Evolutionary conservation across 2,329 filamentous ascomycete genomes (phyloP).

Genomic region (Alternaria angustiovoidea): DNA sequence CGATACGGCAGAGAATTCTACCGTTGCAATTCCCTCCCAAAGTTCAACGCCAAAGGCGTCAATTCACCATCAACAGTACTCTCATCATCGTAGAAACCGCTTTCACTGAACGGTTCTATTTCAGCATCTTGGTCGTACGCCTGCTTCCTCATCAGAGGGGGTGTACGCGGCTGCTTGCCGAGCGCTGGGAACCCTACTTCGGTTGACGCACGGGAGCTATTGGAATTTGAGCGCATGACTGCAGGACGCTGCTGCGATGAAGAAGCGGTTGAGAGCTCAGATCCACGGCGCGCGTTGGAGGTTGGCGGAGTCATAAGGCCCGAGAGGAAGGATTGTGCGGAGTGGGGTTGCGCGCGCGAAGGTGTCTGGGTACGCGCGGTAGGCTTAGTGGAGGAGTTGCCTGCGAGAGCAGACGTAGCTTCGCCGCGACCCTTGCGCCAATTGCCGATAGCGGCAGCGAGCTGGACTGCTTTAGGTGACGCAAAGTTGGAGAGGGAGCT

Average conservation of each 20-base stretch:
- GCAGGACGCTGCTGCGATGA: conserved; percentile 29
- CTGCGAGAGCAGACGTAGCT: conserved; percentile 57
- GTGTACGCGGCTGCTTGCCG: conserved; percentile 54
- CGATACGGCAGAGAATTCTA: background rate
- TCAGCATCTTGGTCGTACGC: conserved; percentile 69
- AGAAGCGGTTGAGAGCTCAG: conserved; percentile 54
- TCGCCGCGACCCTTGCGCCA: conserved; percentile 76
- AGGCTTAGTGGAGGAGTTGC: conserved; percentile 36
- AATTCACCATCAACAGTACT: conserved; percentile 55
- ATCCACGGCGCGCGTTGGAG: conserved; percentile 72
- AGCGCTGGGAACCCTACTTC: conserved; percentile 45
- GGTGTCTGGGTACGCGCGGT: conserved; percentile 42
- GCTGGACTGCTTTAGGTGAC: conserved; percentile 83
- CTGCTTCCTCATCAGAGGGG: conserved; percentile 63
- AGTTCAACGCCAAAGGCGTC: conserved; percentile 46
- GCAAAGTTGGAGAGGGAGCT: conserved; percentile 79
- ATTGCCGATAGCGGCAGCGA: conserved; percentile 96
- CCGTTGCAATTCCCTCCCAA: conserved; percentile 39
- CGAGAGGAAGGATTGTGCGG: conserved; percentile 71
- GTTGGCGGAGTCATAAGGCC: conserved; percentile 91
- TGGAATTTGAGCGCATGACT: conserved; percentile 38
- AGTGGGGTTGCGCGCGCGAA: conserved; percentile 51
- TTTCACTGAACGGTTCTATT: conserved; percentile 56
- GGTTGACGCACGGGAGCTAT: conserved; percentile 38
- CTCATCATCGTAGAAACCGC: conserved; percentile 60